phyloP scores from a whole-genome alignment of 345 rosid species.

The Passiflora organensis region DNA sequence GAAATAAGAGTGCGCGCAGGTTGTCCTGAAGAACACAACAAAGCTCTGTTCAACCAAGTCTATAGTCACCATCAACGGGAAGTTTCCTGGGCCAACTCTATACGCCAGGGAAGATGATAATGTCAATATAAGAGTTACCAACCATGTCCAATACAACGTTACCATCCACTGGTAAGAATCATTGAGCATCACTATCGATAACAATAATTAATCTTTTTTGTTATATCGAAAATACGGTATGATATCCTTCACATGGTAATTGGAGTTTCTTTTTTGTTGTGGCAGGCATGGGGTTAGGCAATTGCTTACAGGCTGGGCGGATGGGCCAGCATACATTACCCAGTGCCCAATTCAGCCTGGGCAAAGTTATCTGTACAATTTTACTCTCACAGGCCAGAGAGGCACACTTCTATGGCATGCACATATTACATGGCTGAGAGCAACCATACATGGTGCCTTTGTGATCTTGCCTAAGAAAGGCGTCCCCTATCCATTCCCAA shows the following conservation, averaged over 20 bases:
- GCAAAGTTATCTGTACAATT: constrained; percentile 21
- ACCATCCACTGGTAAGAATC: constrained; percentile 64
- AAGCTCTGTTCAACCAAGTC: constrained; percentile 63
- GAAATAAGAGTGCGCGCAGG: constrained; percentile 45
- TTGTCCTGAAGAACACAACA: constrained; percentile 46
- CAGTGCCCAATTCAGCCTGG: constrained; percentile 24
- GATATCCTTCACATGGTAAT: neutral
- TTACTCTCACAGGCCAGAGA: constrained; percentile 22
- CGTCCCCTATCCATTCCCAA: constrained; percentile 59
- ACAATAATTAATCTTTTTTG: no score
- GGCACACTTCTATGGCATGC: constrained; percentile 30
- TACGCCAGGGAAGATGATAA: constrained; percentile 65
- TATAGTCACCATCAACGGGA: constrained; percentile 52
- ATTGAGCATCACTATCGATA: no score
- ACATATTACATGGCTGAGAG: constrained; percentile 51
- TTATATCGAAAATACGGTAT: no score
- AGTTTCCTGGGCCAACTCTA: constrained; percentile 70
- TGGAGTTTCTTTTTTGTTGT: neutral
- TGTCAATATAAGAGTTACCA: constrained; percentile 50
- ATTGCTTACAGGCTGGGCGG: constrained; percentile 62
- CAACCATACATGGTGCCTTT: constrained; percentile 65
- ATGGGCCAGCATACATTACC: constrained; percentile 39
- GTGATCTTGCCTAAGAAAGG: constrained; percentile 57
- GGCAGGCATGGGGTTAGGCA: constrained; percentile 77
- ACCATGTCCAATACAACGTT: constrained; percentile 51